A percentile compares a stretch with the other conserved stretches of the same genome.
phyloP scores from a whole-genome alignment of 2,329 filamentous ascomycete species.

The Plectosphaerella sp. region DNA sequence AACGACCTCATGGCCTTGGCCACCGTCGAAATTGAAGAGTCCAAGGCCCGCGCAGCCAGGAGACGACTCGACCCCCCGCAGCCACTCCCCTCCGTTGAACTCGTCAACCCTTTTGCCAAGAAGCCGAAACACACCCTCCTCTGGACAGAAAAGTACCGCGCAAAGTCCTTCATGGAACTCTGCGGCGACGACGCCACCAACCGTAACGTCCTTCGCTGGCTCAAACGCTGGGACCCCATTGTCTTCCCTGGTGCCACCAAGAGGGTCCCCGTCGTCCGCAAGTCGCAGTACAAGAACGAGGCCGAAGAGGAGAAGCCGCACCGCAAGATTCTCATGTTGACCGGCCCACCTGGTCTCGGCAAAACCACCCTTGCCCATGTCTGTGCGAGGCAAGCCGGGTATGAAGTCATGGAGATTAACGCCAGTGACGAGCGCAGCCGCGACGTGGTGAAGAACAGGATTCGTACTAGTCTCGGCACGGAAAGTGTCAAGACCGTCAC shows the following conservation, averaged over 20 bases:
- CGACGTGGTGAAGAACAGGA: constrained; percentile 85
- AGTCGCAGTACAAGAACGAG: constrained; percentile 37
- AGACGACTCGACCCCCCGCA: constrained; percentile 19
- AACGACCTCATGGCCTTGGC: constrained; percentile 75
- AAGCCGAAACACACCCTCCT: constrained; percentile 54
- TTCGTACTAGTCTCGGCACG: constrained; percentile 86
- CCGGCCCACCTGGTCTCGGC: constrained; percentile 86
- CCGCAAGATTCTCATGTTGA: constrained; percentile 83
- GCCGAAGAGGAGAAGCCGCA: constrained; percentile 70
- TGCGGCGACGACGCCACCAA: constrained; percentile 95
- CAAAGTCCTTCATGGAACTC: constrained; percentile 84
- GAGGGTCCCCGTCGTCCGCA: constrained; percentile 40
- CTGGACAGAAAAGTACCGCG: constrained; percentile 98
- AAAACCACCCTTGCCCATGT: constrained; percentile 97
- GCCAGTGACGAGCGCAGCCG: constrained; percentile 91
- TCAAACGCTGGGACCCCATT: constrained; percentile 89
- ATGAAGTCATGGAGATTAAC: constrained; percentile 96
- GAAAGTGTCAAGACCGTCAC: constrained; percentile 82
- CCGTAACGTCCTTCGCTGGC: constrained; percentile 82
- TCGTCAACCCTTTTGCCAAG: constrained; percentile 19
- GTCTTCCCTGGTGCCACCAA: constrained; percentile 79
- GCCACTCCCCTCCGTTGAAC: constrained; percentile 39
- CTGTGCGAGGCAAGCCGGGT: constrained; percentile 90
- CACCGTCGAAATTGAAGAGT: constrained; percentile 49
- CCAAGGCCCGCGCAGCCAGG: constrained; percentile 8